Evolutionary conservation across 108 stramenopile species (phyloP).

Genomic region (Schizochytrium sp.): DNA sequence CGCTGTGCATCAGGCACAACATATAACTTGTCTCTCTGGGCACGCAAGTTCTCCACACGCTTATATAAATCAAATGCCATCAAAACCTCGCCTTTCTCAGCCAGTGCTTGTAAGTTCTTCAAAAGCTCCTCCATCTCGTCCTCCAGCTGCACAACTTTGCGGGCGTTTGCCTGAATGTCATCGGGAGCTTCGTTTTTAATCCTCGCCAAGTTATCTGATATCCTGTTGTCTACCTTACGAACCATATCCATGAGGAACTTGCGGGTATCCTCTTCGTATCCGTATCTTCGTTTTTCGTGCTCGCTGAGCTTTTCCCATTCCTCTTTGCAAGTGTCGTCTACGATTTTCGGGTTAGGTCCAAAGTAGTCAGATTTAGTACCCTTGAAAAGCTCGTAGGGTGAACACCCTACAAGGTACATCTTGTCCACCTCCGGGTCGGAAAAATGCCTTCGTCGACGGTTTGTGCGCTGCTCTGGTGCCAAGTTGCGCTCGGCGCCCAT

Average conservation of each 20-base stretch:
- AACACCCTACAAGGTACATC: slow-evolving; percentile 59
- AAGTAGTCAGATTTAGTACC: slow-evolving; percentile 8
- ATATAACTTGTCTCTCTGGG: neutral
- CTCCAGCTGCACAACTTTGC: slow-evolving; percentile 27
- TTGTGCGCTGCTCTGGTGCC: slow-evolving; percentile 38
- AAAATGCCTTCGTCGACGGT: neutral
- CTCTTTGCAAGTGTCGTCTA: slow-evolving; percentile 16
- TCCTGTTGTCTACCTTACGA: neutral
- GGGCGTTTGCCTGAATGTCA: neutral
- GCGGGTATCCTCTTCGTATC: slow-evolving; percentile 50
- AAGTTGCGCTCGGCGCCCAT: slow-evolving; percentile 25
- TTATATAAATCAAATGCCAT: slow-evolving; percentile 7
- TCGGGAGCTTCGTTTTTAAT: neutral
- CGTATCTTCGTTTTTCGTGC: slow-evolving; percentile 17
- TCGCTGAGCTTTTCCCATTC: slow-evolving; percentile 32
- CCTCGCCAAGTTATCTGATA: neutral
- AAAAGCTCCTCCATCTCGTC: neutral
- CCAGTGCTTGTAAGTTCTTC: slow-evolving; percentile 3
- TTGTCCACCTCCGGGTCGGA: slow-evolving; percentile 51
- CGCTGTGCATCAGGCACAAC: slow-evolving; percentile 3
- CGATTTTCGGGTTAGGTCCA: slow-evolving; percentile 15
- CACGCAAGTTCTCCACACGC: slow-evolving; percentile 8
- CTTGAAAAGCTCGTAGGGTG: slow-evolving; percentile 47
- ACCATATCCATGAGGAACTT: neutral
- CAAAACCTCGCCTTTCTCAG: neutral